These are phyloP conservation scores for Lathyrus oleraceus DNA, from an alignment of 306 rosid genomes.

Conservation along the genomic window DNA sequence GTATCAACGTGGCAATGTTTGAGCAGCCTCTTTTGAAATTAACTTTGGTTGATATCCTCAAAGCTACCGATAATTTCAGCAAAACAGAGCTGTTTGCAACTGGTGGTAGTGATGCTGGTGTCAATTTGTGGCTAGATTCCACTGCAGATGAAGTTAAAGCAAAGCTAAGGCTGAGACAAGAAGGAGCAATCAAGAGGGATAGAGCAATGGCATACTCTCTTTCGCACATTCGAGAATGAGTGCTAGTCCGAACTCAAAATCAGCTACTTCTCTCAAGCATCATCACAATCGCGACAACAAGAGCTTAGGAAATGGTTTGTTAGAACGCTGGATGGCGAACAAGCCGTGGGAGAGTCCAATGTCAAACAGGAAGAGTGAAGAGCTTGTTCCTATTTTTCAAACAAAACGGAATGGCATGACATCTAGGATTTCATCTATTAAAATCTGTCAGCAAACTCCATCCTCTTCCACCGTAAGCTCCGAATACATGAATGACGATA, in stretches of 20 bases:
- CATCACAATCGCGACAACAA: slow-evolving; percentile 43
- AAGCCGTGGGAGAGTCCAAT: slow-evolving; percentile 82
- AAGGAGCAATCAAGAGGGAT: slow-evolving; percentile 79
- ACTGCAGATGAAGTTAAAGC: slow-evolving; percentile 65
- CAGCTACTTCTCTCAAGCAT: slow-evolving; percentile 44
- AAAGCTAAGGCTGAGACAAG: slow-evolving; percentile 75
- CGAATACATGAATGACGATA: slow-evolving; percentile 60
- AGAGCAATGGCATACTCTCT: slow-evolving; percentile 77
- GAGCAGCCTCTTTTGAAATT: too few species aligned
- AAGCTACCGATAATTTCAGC: too few species aligned
- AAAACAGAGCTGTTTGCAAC: too few species aligned
- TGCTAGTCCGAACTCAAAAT: slow-evolving; percentile 64
- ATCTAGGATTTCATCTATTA: slow-evolving; percentile 55
- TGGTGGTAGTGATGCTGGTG: too few species aligned
- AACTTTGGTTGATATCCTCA: too few species aligned
- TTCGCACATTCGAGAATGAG: slow-evolving; percentile 54
- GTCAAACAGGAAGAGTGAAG: slow-evolving; percentile 52
- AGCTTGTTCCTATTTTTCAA: slow-evolving; percentile 33
- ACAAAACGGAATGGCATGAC: slow-evolving; percentile 64
- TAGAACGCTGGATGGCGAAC: slow-evolving; percentile 77
- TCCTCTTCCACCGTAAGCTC: slow-evolving; percentile 69
- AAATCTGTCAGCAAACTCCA: slow-evolving; percentile 44
- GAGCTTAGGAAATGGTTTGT: slow-evolving; percentile 55
- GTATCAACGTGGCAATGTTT: too few species aligned
- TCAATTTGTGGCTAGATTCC: too few species aligned